phyloP scores from a whole-genome alignment of 805 yeast genomes.

The Saturnispora diversa region DNA sequence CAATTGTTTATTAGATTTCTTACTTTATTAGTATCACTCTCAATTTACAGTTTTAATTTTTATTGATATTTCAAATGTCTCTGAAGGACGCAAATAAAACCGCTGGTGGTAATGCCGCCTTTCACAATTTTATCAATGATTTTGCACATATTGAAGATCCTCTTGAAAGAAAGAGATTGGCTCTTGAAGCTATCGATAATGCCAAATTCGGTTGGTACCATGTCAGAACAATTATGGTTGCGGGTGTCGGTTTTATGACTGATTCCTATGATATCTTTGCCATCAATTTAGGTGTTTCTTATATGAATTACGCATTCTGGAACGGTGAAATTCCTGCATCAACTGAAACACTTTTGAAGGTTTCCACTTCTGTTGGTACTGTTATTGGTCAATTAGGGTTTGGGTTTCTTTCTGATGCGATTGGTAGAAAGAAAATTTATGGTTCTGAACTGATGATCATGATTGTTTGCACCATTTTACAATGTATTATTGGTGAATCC shows the following conservation, averaged over 20 bases:
- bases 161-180: slow-evolving; percentile 76
- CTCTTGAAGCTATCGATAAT: slow-evolving; percentile 75
- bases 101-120: slow-evolving; percentile 77
- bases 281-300: slow-evolving; percentile 71
- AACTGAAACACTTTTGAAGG: slow-evolving; percentile 70
- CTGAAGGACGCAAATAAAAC: slow-evolving; percentile 26
- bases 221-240: slow-evolving; percentile 71
- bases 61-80: not conserved
- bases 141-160: slow-evolving; percentile 81
- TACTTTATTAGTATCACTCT: no score
- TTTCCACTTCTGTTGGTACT: slow-evolving; percentile 89
- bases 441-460: slow-evolving; percentile 82
- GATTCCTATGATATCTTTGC: slow-evolving; percentile 92
- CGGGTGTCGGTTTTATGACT: slow-evolving; percentile 93
- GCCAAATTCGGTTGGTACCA: slow-evolving; percentile 80
- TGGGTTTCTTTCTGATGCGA: slow-evolving; percentile 71
- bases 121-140: slow-evolving; percentile 73
- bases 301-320: slow-evolving; percentile 76
- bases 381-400: slow-evolving; percentile 85
- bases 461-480: slow-evolving; percentile 71
- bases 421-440: slow-evolving; percentile 83
- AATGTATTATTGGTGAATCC: slow-evolving; percentile 64
- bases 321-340: slow-evolving; percentile 52
- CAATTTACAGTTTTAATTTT: no score
- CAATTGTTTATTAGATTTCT: no score